Percentiles rank a stretch among this genome's conserved stretches.
Evolutionary conservation across 495 filamentous ascomycete genomes (phyloP).

Genomic region (Stereocaulon alpinum): DNA sequence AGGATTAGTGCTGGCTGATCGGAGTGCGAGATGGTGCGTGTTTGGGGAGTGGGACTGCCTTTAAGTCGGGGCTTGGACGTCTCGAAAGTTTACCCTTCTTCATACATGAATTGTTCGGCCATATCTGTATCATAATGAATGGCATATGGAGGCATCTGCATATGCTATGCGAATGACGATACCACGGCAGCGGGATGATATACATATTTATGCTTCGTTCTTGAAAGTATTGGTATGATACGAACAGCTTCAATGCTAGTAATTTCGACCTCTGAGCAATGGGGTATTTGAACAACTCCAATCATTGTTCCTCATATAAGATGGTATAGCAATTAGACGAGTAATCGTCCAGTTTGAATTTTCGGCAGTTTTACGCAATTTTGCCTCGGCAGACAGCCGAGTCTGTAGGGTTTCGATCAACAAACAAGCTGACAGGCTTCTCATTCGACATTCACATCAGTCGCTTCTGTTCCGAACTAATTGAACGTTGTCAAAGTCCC

Average conservation of each 20-base stretch:
- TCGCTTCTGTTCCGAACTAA: too few species aligned
- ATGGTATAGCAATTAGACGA: background rate
- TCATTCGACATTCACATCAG: too few species aligned
- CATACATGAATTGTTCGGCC: background rate
- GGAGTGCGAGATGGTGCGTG: slow-evolving; percentile 94
- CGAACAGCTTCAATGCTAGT: background rate
- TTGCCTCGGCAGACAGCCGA: too few species aligned
- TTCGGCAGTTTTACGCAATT: too few species aligned
- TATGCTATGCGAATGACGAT: slow-evolving; percentile 1
- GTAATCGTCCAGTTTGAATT: background rate
- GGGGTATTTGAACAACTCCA: background rate
- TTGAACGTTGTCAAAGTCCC: background rate
- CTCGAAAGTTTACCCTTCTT: background rate
- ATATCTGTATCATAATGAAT: background rate
- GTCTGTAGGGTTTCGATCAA: too few species aligned
- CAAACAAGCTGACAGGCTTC: too few species aligned
- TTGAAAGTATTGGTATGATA: background rate
- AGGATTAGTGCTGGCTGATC: slow-evolving; percentile 85
- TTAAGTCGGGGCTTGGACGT: slow-evolving; percentile 22
- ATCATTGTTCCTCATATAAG: background rate
- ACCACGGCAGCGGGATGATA: background rate
- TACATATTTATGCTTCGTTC: background rate
- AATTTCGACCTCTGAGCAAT: background rate
- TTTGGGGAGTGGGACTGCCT: slow-evolving; percentile 89
- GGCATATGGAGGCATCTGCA: background rate